Base-by-base conservation (phyloP, 768 basidiomycete species). In the Phylloporus sp. region DNA sequence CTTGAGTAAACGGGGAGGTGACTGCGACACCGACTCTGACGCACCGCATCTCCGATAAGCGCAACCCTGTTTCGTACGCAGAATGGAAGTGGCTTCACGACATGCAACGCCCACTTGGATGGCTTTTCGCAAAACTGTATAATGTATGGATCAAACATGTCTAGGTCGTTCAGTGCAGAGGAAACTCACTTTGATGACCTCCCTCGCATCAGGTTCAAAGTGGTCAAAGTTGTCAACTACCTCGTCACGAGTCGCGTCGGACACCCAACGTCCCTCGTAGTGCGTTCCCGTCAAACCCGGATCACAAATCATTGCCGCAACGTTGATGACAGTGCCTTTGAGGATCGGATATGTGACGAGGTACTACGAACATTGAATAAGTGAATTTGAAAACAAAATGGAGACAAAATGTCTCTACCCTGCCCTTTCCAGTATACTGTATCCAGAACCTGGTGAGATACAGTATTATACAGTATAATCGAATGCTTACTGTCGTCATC, bases 11-110 rank as follows among this genome's bases (percentile, higher is more conserved):
- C 11, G 22, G 4, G n/a, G 22, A 22, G 9, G 22, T 17, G 8
- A 6, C 15, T 9, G 10, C 22, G 14, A 29, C 10, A 10, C 3
- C 3, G 6, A 4, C 1, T 9, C 18, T 4, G 7, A 50, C 67
- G 38, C 40, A 75, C 74, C 14, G 79, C 71, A 53, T 81, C 80
- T 7, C 78, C 79, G 4, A 75, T 58, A 9, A 82, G 64, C 6
- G 70, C 71, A 0, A 79, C 71, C 6, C 66, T 61, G 9, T 68
- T 68, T 15, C 55, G 60, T 3, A 69, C 68, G 38, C 66, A 76
- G 5, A 65, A 66, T 0, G 70, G 66, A 9, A 80, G 59, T 9
- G 67, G 66, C 13, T 66, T 66, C 23, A 80, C 55, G 24, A 63
- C 62, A 41, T 75, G 71, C 26, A 80, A 54, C 4, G 71, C 69